phyloP scores from a whole-genome alignment of 2,329 filamentous ascomycete species.

The Hypoxylon sp. region DNA sequence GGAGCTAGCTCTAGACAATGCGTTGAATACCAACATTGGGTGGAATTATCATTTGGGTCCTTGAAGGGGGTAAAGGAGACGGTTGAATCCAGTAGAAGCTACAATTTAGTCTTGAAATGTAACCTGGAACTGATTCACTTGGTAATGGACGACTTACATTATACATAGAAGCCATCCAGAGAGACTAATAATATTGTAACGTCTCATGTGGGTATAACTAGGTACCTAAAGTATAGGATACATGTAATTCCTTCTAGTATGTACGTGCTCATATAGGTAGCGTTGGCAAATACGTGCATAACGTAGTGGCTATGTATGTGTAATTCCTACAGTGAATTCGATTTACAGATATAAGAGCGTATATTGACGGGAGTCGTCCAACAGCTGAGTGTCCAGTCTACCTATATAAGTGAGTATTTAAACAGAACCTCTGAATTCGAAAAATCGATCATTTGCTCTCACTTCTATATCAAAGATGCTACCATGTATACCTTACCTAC shows the following conservation, averaged over 20 bases:
- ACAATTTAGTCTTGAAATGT: not conserved
- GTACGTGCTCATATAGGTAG: no score
- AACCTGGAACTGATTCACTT: not conserved
- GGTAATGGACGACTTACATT: not conserved
- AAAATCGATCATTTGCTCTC: no score
- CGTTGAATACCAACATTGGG: not conserved
- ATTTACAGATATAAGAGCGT: no score
- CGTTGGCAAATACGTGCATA: no score
- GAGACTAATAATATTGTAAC: not conserved
- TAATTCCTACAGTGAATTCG: no score
- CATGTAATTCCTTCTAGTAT: not conserved
- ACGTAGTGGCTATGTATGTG: no score
- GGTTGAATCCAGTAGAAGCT: not conserved
- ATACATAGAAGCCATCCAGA: not conserved
- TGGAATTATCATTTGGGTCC: not conserved
- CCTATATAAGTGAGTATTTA: no score
- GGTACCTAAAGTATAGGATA: not conserved
- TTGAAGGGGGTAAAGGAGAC: not conserved
- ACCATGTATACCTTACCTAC: no score
- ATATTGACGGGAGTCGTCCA: no score
- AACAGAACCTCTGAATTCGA: no score
- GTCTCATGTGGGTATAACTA: not conserved
- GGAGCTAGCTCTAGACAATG: not conserved
- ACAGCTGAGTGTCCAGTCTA: no score
- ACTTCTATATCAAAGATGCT: no score